phyloP scores from a whole-genome alignment of 106 monocot species.

The Amphibolis antarctica region DNA sequence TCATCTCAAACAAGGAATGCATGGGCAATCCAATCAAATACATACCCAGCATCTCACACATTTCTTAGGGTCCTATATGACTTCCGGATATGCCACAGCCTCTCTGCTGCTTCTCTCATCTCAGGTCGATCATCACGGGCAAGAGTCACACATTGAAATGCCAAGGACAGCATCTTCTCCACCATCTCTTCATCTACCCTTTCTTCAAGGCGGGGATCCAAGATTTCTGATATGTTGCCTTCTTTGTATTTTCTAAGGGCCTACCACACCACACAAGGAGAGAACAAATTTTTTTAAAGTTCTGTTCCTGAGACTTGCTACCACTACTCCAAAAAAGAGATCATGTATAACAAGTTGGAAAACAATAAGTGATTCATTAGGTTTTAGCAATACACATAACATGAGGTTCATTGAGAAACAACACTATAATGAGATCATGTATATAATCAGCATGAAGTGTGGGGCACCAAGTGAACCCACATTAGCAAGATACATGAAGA shows the following conservation, averaged over 20 bases:
- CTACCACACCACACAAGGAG: not conserved
- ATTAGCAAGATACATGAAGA: too few species aligned
- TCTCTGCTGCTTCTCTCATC: conserved; percentile 66
- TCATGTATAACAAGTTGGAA: too few species aligned
- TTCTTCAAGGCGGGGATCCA: conserved; percentile 50
- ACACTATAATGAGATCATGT: too few species aligned
- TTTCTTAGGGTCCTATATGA: not conserved
- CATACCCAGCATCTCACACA: not conserved
- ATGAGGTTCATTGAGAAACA: too few species aligned
- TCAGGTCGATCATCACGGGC: conserved; percentile 46
- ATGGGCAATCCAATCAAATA: not conserved
- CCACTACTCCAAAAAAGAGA: too few species aligned
- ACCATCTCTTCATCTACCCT: conserved; percentile 35
- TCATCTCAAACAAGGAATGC: too few species aligned
- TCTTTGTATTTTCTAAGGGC: conserved; percentile 48
- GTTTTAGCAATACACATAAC: too few species aligned
- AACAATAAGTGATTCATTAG: too few species aligned
- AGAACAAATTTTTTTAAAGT: not conserved
- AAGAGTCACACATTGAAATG: conserved; percentile 71
- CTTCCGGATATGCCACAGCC: conserved; percentile 73
- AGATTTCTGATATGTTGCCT: conserved; percentile 23
- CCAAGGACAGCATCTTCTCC: conserved; percentile 35
- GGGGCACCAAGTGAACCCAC: too few species aligned
- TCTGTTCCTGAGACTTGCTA: too few species aligned
- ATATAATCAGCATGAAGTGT: too few species aligned